A percentile compares a stretch with the other conserved stretches of the same genome.
phyloP scores from a whole-genome alignment of 2,329 filamentous ascomycete species.

The Alternaria longipes region DNA sequence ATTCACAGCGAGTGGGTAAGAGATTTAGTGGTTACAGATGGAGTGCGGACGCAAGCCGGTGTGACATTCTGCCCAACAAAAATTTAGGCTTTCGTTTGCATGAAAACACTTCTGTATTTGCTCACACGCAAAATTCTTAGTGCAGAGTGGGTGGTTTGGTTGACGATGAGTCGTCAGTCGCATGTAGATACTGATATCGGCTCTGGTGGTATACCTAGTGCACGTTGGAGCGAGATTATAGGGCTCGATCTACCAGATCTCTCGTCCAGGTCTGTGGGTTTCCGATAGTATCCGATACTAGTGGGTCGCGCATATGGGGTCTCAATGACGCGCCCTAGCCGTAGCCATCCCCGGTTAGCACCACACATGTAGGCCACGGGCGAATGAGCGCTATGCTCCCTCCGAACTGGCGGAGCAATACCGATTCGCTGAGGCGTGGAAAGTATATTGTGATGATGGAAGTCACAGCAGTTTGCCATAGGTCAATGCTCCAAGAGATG shows the following conservation, averaged over 20 bases:
- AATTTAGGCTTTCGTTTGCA: background rate
- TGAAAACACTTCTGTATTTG: background rate
- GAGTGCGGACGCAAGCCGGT: background rate
- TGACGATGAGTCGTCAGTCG: background rate
- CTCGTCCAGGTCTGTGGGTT: constrained; percentile 2
- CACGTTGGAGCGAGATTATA: constrained; percentile 4
- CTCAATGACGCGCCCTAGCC: background rate
- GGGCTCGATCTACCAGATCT: background rate
- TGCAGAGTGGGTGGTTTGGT: too few relatives aligned
- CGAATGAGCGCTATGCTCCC: background rate
- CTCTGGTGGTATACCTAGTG: background rate
- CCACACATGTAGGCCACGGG: background rate
- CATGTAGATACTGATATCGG: background rate
- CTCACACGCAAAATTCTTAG: background rate
- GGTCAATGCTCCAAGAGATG: background rate
- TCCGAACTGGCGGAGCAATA: background rate
- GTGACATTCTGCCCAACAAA: background rate
- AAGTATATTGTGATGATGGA: constrained; percentile 6
- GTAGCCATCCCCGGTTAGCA: constrained; percentile 5
- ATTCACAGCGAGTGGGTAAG: background rate
- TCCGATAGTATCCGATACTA: constrained; percentile 2
- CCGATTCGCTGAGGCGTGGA: background rate
- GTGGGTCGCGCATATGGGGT: background rate
- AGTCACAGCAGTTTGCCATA: background rate
- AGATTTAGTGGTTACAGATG: background rate